phyloP scores from a whole-genome alignment of 805 yeast species.

The Kregervanrija pseudodelftensis region DNA sequence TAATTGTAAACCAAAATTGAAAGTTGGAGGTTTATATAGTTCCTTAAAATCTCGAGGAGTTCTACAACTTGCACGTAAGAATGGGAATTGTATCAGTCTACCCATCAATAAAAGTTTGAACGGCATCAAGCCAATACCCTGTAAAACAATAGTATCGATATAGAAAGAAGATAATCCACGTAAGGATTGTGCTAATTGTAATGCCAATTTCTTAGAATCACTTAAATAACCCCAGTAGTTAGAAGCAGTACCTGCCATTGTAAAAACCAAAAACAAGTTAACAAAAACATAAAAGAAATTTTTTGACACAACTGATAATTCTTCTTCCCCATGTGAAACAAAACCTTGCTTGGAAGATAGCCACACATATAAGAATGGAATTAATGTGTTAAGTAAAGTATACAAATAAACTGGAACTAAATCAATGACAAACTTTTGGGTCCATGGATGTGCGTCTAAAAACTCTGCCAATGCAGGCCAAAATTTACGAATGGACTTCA shows the following conservation, averaged over 20 bases:
- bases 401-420: constrained; percentile 86
- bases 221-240: constrained; percentile 71
- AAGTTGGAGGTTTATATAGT: constrained; percentile 79
- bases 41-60: constrained; percentile 79
- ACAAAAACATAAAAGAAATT: constrained; percentile 94
- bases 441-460: constrained; percentile 59
- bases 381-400: constrained; percentile 71
- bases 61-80: constrained; percentile 53
- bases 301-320: constrained; percentile 80
- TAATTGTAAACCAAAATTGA: constrained; percentile 83
- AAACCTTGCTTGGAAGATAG: constrained; percentile 80
- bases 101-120: constrained; percentile 79
- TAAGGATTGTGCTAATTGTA: constrained; percentile 75
- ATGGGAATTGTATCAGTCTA: constrained; percentile 65
- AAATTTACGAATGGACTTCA: constrained; percentile 67
- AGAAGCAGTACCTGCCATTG: constrained; percentile 88
- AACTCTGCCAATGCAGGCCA: constrained; percentile 78
- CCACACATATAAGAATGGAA: constrained; percentile 84
- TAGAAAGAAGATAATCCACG: constrained; percentile 78
- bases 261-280: constrained; percentile 87
- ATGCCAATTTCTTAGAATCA: constrained; percentile 86
- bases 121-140: constrained; percentile 87
- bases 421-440: constrained; percentile 76
- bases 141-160: constrained; percentile 77
- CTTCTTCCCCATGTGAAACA: constrained; percentile 89